Evolutionary conservation across 345 rosid genomes (phyloP).

Genomic region (Orychophragmus violaceus): DNA sequence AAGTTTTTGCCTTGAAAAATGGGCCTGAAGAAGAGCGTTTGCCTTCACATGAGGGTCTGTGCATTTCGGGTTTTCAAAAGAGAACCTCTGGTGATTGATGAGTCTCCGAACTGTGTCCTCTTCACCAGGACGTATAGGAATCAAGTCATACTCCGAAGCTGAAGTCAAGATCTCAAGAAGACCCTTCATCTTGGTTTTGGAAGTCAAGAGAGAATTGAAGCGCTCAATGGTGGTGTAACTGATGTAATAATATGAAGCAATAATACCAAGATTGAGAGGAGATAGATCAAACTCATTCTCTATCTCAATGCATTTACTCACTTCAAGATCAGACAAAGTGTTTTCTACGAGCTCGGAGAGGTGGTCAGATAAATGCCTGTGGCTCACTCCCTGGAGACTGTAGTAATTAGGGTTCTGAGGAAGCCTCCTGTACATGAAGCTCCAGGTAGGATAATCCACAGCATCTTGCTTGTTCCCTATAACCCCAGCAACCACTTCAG

Average conservation of each 20-base stretch:
- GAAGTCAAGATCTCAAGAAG: conserved; percentile 81
- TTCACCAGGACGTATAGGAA: conserved; percentile 83
- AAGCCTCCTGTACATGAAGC: conserved; percentile 89
- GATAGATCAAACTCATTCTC: conserved; percentile 84
- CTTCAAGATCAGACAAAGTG: conserved; percentile 69
- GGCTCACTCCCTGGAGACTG: conserved; percentile 91
- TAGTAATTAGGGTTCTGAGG: conserved; percentile 92
- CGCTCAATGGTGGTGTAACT: conserved; percentile 87
- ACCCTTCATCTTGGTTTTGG: conserved; percentile 92
- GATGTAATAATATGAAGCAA: conserved; percentile 80
- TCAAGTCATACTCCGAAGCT: conserved; percentile 77
- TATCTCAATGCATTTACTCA: conserved; percentile 65
- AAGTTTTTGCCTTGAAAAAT: conserved; percentile 77
- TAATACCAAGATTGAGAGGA: conserved; percentile 79
- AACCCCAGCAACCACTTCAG: conserved; percentile 75
- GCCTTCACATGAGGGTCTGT: conserved; percentile 87
- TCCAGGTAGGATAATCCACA: conserved; percentile 93
- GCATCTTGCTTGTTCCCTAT: conserved; percentile 93
- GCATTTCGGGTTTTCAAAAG: conserved; percentile 70
- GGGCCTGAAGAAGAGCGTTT: conserved; percentile 85
- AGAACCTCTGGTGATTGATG: conserved; percentile 85
- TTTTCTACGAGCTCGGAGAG: conserved; percentile 94
- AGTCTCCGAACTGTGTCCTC: conserved; percentile 73
- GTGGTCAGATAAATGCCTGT: conserved; percentile 96
- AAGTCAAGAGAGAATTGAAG: conserved; percentile 72